phyloP scores from a whole-genome alignment of 164 flowering plant genomes.

The Chimonanthus salicifolius region DNA sequence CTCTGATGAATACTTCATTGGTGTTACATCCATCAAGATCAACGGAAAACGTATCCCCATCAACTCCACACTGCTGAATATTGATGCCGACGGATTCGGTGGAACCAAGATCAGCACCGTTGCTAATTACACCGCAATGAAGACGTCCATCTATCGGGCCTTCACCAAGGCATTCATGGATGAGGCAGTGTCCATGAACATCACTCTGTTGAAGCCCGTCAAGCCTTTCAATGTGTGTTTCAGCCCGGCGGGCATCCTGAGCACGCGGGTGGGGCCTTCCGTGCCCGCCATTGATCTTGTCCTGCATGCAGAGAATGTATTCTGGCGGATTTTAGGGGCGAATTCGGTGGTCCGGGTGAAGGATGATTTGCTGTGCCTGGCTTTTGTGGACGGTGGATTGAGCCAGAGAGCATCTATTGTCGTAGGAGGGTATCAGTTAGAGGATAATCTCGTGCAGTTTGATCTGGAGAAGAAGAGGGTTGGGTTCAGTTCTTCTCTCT shows the following conservation, averaged over 20 bases:
- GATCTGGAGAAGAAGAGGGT: slow-evolving; percentile 21
- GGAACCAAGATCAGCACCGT: slow-evolving; percentile 33
- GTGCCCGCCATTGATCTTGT: slow-evolving; percentile 13
- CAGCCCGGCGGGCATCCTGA: slow-evolving; percentile 20
- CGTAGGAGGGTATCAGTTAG: slow-evolving; percentile 32
- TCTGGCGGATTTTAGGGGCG: slow-evolving; percentile 32
- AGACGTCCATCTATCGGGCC: slow-evolving; percentile 19
- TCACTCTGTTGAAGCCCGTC: slow-evolving; percentile 28
- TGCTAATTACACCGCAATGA: slow-evolving; percentile 31
- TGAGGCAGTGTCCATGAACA: slow-evolving; percentile 19
- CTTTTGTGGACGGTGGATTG: slow-evolving; percentile 33
- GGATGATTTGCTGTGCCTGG: slow-evolving; percentile 25
- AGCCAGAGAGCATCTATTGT: slow-evolving; percentile 18
- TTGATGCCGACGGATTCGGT: slow-evolving; percentile 18
- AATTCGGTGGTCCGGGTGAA: slow-evolving; percentile 28
- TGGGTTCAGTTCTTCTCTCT: slow-evolving; percentile 29
- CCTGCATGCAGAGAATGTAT: slow-evolving; percentile 13
- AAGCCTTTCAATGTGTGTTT: slow-evolving; percentile 31
- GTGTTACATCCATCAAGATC: slow-evolving; percentile 18
- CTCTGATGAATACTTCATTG: slow-evolving; percentile 22
- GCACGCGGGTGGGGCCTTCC: slow-evolving; percentile 21
- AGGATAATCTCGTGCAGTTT: slow-evolving; percentile 30
- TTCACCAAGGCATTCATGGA: slow-evolving; percentile 18
- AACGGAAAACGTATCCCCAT: slow-evolving; percentile 6
- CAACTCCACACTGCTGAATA: slow-evolving; percentile 8